A percentile compares a stretch with the other conserved stretches of the same genome.
phyloP scores from a whole-genome alignment of 768 basidiomycete genomes.

The Jaapia argillacea region DNA sequence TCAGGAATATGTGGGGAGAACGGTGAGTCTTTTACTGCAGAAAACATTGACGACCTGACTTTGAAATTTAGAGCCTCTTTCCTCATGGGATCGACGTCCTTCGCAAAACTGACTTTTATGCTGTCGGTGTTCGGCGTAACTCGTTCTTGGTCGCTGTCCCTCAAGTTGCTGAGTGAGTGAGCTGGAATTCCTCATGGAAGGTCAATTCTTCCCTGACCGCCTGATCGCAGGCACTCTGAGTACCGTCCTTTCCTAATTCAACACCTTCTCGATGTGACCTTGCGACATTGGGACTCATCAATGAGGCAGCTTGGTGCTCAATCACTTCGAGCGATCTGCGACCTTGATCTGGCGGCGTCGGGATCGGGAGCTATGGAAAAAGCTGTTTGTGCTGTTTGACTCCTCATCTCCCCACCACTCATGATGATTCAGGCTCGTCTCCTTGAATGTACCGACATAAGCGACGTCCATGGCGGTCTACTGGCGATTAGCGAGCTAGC shows the following conservation, averaged over 20 bases:
- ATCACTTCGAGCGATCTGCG: conserved; percentile 61
- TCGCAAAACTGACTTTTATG: conserved; percentile 89
- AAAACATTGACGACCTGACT: conserved; percentile 1
- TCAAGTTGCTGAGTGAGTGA: conserved; percentile 74
- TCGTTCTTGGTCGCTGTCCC: conserved; percentile 82
- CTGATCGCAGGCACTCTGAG: conserved; percentile 51
- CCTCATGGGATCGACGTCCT: conserved; percentile 93
- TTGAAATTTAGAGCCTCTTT: conserved; percentile 59
- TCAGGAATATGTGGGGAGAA: conserved; percentile 93
- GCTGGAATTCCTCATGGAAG: conserved; percentile 3
- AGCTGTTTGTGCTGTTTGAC: too few species aligned
- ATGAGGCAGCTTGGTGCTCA: conserved; percentile 75
- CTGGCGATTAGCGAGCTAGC: conserved; percentile 67
- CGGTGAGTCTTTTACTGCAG: conserved; percentile 39
- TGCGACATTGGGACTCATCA: conserved; percentile 83
- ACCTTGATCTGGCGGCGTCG: conserved; percentile 42
- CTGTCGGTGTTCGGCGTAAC: conserved; percentile 76
- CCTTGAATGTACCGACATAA: conserved; percentile 51
- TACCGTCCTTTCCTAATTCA: conserved; percentile 63
- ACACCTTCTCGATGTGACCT: conserved; percentile 62
- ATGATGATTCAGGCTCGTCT: conserved; percentile 35
- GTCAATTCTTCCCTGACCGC: conserved; percentile 7
- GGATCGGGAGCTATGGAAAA: conserved; percentile 18
- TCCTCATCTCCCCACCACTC: too few species aligned
- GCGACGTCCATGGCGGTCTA: conserved; percentile 78